Evolutionary conservation across 306 rosid genomes (phyloP).

Genomic region (Quercus rubra): DNA sequence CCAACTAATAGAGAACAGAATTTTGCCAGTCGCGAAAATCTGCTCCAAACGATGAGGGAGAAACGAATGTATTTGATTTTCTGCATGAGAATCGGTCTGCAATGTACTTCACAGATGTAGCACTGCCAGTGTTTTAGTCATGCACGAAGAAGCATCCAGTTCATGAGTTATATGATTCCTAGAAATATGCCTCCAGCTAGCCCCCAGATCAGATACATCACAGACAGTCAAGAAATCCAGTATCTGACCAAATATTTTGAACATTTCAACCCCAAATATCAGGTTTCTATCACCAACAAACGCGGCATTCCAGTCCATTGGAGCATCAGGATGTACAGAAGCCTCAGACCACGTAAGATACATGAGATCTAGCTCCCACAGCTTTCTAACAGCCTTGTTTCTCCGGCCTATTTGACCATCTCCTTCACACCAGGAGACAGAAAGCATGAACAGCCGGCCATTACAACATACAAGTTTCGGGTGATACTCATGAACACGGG

Average conservation of each 20-base stretch:
- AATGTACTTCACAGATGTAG: constrained; percentile 59
- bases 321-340: constrained; percentile 97
- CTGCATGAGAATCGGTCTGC: constrained; percentile 7
- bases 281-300: constrained; percentile 72
- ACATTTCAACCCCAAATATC: constrained; percentile 95
- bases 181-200: constrained; percentile 86
- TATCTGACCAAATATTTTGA: constrained; percentile 97
- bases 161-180: constrained; percentile 76
- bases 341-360: constrained; percentile 82
- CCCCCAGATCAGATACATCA: constrained; percentile 54
- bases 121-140: constrained; percentile 83
- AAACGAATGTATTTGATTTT: constrained; percentile 12
- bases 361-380: constrained; percentile 91
- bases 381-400: constrained; percentile 93
- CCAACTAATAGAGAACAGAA: constrained; percentile 32
- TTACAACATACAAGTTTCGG: constrained; percentile 80
- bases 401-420: constrained; percentile 90
- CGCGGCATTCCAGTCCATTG: constrained; percentile 98
- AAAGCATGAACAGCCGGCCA: constrained; percentile 76
- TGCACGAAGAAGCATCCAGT: constrained; percentile 92
- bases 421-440: constrained; percentile 98
- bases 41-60: constrained; percentile 19
- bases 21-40: constrained; percentile 18
- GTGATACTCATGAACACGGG: constrained; percentile 77
- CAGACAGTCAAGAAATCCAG: constrained; percentile 88